Conservation (phyloP, 2,329 filamentous ascomycete species). For the Monosporascus sp. region DNA sequence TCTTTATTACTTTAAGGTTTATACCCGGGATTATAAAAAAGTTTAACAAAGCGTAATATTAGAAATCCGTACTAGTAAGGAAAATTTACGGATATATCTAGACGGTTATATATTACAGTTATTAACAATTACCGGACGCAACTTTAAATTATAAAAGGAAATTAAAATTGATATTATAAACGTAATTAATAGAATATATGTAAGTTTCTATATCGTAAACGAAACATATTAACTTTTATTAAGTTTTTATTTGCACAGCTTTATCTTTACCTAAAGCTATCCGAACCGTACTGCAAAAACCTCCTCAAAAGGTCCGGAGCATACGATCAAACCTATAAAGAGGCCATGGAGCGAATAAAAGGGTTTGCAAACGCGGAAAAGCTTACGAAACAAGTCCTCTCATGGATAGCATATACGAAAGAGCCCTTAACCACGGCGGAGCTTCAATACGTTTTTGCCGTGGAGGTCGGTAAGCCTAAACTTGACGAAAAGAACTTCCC, state of each 20-base stretch:
- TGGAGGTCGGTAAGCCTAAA: conserved; percentile 18
- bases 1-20: conserved; percentile 13
- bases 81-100: conserved; percentile 26
- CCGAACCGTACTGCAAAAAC: conserved; percentile 20
- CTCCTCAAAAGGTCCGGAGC: conserved; percentile 25
- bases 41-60: conserved; percentile 6
- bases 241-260: conserved; percentile 35
- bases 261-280: conserved; percentile 28
- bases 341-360: conserved; percentile 36
- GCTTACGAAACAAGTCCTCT: conserved; percentile 32
- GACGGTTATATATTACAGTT: conserved; percentile 14
- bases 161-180: conserved; percentile 15
- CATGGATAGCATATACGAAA: conserved; percentile 35
- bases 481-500: conserved; percentile 30
- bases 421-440: conserved; percentile 28
- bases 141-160: conserved; percentile 11
- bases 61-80: conserved; percentile 26
- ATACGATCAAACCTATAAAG: conserved; percentile 33
- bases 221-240: conserved; percentile 5
- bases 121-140: conserved; percentile 7
- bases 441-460: conserved; percentile 36
- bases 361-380: conserved; percentile 15
- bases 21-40: conserved; percentile 10
- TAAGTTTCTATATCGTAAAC: neutral
- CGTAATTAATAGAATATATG: conserved; percentile 26